Conservation (phyloP, 1,139 yeast species). For the Scheffersomyces quercinus region DNA sequence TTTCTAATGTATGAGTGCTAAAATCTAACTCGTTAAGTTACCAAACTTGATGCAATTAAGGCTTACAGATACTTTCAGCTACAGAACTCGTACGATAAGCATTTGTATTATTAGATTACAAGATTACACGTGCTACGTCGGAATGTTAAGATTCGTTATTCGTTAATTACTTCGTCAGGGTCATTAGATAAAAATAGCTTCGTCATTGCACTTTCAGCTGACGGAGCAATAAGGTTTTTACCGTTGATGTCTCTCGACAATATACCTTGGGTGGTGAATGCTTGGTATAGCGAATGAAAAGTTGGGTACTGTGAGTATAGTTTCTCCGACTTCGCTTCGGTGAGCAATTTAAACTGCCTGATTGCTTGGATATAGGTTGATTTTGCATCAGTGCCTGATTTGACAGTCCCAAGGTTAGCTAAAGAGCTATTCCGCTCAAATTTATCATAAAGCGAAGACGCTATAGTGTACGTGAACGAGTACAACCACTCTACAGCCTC, state of each 20-base stretch:
- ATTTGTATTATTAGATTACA: too few species aligned
- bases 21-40: too few species aligned
- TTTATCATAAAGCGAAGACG: constrained; percentile 55
- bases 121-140: too few species aligned
- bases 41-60: too few species aligned
- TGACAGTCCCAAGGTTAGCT: constrained; percentile 55
- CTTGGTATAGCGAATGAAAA: constrained; percentile 35
- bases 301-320: constrained; percentile 37
- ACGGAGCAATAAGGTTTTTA: constrained; percentile 36
- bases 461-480: constrained; percentile 58
- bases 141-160: constrained; percentile 3
- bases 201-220: constrained; percentile 45
- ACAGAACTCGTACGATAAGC: too few species aligned
- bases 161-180: constrained; percentile 43
- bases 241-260: constrained; percentile 40
- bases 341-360: constrained; percentile 58
- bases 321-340: constrained; percentile 42
- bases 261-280: constrained; percentile 22
- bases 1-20: too few species aligned
- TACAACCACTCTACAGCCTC: constrained; percentile 58
- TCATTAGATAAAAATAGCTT: constrained; percentile 51
- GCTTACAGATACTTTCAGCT: too few species aligned
- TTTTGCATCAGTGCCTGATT: constrained; percentile 50
- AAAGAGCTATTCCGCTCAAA: constrained; percentile 52
- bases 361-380: constrained; percentile 51